Base-by-base conservation (phyloP, 768 basidiomycete genomes). In the Boletus reticuloceps region DNA sequence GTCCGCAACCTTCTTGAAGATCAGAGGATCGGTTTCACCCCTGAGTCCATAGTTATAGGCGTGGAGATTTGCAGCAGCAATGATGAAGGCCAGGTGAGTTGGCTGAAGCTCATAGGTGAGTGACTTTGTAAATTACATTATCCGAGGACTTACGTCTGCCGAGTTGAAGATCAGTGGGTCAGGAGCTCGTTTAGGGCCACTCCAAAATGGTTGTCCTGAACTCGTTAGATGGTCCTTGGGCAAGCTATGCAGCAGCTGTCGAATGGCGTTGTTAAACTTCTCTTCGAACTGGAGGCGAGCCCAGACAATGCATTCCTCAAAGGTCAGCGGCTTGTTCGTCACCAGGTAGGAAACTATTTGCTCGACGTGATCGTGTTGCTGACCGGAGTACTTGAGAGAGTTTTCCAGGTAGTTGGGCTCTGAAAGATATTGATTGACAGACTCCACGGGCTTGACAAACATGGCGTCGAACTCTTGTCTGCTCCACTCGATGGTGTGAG, bases 401-500 rank as follows among this genome's bases (percentile, higher is more conserved):
- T 79, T 91, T 71, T 98, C 94, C 58, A 98, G 75, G 72, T 91
- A 98, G 75, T 95, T 95, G 20, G 97, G 91, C 66, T 98, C 95
- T 2, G 94, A 92, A 31, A 99, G 86, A 74, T 98, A 99, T 29
- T 94, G 84, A 72, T 99, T 99, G 70, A 91, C 94, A 43, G 91
- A 86, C 69, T 95, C 91, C 34, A 89, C 82, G 2, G 97, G 97
- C 69, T 96, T 94, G 64, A 97, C 89, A 65, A 98, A 99, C 43
- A 94, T 76, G 54, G 83, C 85, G 68, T 97, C 92, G 71, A 99
- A 98, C 59, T 91, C 90, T 64, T 86, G 85, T 62, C 94, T 86
- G 63, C 90, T 86, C 97, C 97, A 99, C 92, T 98, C 94, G 56
- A 99, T 99, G 8, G 94, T 97, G 74, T 99, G 97, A 61, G 92